Conservation (phyloP, 176 grass and related monocot genomes). For the Alloteropsis semialata region DNA sequence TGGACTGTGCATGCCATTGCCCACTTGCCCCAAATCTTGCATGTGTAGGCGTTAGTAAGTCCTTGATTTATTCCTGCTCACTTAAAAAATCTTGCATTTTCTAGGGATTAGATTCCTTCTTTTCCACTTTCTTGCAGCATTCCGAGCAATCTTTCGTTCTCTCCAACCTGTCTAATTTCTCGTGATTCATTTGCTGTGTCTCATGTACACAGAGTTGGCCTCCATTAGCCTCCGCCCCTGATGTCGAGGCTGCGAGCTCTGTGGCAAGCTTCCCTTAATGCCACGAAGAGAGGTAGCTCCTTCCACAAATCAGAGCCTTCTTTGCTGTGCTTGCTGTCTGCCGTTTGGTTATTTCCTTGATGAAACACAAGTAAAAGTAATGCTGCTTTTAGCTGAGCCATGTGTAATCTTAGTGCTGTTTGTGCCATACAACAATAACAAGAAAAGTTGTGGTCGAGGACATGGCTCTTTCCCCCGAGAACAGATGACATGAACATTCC, state of each 20-base stretch:
- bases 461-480: too few relatives aligned
- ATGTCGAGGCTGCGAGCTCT: slow-evolving; percentile 69
- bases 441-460: not conserved
- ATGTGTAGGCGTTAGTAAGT: too few relatives aligned
- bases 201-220: not conserved
- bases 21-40: too few relatives aligned
- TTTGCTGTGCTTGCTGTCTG: not conserved
- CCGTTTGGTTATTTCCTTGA: slow-evolving; percentile 5
- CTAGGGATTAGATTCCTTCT: not conserved
- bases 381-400: not conserved
- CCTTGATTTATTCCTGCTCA: too few relatives aligned
- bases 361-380: not conserved
- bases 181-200: not conserved
- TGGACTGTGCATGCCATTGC: too few relatives aligned
- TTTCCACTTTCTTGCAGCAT: not conserved
- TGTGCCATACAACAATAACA: not conserved
- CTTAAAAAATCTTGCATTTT: too few relatives aligned
- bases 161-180: not conserved
- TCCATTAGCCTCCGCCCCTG: not conserved
- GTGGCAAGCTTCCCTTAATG: slow-evolving; percentile 69
- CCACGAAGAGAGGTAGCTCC: slow-evolving; percentile 62
- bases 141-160: not conserved
- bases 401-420: not conserved
- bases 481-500: too few relatives aligned
- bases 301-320: not conserved